These are phyloP conservation scores for Phialophora expanda DNA, from an alignment of 2,329 filamentous ascomycete genomes.

Conservation along the genomic window DNA sequence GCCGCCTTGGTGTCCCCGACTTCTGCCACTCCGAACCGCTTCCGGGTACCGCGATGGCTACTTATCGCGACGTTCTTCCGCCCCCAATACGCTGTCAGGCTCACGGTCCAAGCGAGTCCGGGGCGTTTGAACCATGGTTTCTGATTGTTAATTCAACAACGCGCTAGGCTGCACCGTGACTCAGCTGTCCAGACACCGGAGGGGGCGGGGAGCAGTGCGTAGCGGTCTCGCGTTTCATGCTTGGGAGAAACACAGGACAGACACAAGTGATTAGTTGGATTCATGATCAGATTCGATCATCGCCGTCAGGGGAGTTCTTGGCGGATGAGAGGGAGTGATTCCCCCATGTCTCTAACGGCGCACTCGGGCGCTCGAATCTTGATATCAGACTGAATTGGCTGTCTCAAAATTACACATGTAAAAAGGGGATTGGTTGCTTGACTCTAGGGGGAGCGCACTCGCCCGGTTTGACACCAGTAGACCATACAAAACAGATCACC, in stretches of 20 bases:
- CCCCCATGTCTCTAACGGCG: neutral
- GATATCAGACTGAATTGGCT: slow-evolving; percentile 25
- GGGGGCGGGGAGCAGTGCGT: slow-evolving; percentile 4
- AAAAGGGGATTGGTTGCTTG: slow-evolving; percentile 32
- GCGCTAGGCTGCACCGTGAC: slow-evolving; percentile 28
- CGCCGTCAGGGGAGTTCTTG: slow-evolving; percentile 4
- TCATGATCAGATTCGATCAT: slow-evolving; percentile 15
- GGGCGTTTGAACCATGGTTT: slow-evolving; percentile 10
- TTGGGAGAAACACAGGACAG: neutral
- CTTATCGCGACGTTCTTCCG: slow-evolving; percentile 5
- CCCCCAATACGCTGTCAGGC: slow-evolving; percentile 11
- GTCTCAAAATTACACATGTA: slow-evolving; percentile 37
- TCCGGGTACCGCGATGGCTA: neutral
- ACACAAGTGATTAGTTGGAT: slow-evolving; percentile 10
- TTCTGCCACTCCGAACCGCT: neutral
- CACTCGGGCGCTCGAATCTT: neutral
- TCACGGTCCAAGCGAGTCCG: slow-evolving; percentile 23
- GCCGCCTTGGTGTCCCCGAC: neutral
- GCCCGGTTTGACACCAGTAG: slow-evolving; percentile 25
- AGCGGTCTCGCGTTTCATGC: neutral
- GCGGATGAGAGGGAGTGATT: neutral
- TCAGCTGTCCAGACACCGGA: slow-evolving; percentile 20
- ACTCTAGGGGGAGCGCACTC: slow-evolving; percentile 14
- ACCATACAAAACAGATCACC: slow-evolving; percentile 19
- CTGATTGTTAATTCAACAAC: slow-evolving; percentile 7